Evolutionary conservation across 106 monocot species (phyloP).

Genomic region (Dendrobium catenatum): DNA sequence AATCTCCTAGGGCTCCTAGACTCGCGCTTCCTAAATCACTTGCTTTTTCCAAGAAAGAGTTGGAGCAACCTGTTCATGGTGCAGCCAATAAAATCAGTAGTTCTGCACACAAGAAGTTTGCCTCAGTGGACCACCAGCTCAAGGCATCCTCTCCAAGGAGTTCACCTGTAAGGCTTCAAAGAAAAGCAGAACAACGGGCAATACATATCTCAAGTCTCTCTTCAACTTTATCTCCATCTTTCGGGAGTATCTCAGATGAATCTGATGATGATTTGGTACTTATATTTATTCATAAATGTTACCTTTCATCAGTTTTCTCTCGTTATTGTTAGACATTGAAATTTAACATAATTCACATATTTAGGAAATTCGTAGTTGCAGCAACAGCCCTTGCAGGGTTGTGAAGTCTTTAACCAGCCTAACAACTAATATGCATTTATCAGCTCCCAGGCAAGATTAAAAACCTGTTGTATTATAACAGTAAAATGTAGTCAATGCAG

Average conservation of each 20-base stretch:
- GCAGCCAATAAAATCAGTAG: neutral
- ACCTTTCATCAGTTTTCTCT: neutral
- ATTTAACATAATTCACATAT: neutral
- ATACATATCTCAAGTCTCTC: slow-evolving; percentile 10
- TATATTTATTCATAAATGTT: neutral
- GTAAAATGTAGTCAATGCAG: neutral
- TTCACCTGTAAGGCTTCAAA: slow-evolving; percentile 8
- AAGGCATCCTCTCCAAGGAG: slow-evolving; percentile 7
- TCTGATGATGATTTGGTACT: slow-evolving; percentile 27
- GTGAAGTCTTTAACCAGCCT: neutral
- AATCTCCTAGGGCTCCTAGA: slow-evolving; percentile 17
- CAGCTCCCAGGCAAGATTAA: slow-evolving; percentile 22
- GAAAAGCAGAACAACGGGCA: slow-evolving; percentile 4
- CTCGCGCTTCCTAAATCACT: slow-evolving; percentile 7
- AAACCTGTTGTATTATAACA: neutral
- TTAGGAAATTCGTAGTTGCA: slow-evolving; percentile 7
- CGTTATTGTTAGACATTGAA: neutral
- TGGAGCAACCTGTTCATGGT: slow-evolving; percentile 3
- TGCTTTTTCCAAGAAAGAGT: slow-evolving; percentile 15
- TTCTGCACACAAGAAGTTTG: slow-evolving; percentile 6
- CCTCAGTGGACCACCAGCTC: slow-evolving; percentile 7
- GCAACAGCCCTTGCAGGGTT: neutral
- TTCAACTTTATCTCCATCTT: slow-evolving; percentile 3
- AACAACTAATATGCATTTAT: slow-evolving; percentile 7
- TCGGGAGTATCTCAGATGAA: neutral